Evolutionary conservation across 192 early-diverging fungal species (phyloP).

Genomic region (Podila epicladia): DNA sequence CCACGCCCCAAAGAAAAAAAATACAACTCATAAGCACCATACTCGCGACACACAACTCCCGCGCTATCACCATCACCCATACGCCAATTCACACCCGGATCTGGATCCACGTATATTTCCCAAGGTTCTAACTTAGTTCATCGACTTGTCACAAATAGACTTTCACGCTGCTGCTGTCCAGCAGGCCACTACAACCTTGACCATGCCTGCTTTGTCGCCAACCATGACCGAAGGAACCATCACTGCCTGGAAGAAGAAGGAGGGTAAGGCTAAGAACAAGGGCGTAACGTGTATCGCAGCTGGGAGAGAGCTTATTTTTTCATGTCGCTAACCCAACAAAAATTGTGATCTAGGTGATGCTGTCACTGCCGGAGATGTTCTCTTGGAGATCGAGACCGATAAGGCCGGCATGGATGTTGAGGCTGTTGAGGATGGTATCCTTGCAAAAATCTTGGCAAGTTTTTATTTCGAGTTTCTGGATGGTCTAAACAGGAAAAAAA

Average conservation of each 20-base stretch:
- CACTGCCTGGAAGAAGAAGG: slow-evolving; percentile 91
- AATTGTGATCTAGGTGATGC: slow-evolving; percentile 69
- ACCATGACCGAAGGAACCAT: slow-evolving; percentile 98
- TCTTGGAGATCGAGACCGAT: slow-evolving; percentile 97
- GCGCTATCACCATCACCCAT: not conserved
- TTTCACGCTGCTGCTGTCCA: slow-evolving; percentile 60
- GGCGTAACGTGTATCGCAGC: not conserved
- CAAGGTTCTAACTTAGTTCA: not conserved
- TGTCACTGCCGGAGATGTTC: slow-evolving; percentile 89
- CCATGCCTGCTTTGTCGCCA: slow-evolving; percentile 95
- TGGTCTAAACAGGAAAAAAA: no score
- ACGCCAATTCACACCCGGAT: not conserved
- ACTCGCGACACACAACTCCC: not conserved
- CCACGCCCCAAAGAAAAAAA: not conserved
- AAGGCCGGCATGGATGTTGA: slow-evolving; percentile 99
- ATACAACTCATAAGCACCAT: not conserved
- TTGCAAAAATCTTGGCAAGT: slow-evolving; percentile 90
- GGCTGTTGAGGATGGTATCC: slow-evolving; percentile 94
- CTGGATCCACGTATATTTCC: not conserved
- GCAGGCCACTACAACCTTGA: slow-evolving; percentile 64
- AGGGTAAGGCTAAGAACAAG: slow-evolving; percentile 46
- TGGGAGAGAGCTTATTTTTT: not conserved
- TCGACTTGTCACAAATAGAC: slow-evolving; percentile 23
- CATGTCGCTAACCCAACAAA: not conserved
- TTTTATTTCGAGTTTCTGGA: not conserved